Evolutionary conservation across 495 filamentous ascomycete genomes (phyloP).

Genomic region (Tuber melanosporum): DNA sequence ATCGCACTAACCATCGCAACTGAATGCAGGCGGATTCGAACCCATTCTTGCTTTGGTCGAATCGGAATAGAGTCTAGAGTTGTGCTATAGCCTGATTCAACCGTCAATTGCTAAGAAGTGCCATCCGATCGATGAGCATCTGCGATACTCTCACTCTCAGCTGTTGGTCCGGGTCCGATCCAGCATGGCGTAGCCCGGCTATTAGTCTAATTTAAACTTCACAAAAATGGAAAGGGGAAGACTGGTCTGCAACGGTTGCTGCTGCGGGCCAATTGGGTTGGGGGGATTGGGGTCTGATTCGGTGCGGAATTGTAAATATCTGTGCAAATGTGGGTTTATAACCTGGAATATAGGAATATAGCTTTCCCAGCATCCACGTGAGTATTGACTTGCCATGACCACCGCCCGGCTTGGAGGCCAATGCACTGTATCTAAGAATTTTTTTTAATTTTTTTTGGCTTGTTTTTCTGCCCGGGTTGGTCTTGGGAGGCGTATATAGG

Average conservation of each 20-base stretch:
- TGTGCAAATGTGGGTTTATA: not conserved
- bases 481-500: not conserved
- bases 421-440: too few species aligned
- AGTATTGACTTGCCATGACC: not conserved
- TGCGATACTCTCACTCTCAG: not conserved
- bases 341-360: not conserved
- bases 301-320: not conserved
- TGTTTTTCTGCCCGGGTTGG: not conserved
- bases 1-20: not conserved
- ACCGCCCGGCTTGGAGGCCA: not conserved
- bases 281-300: not conserved
- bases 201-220: not conserved
- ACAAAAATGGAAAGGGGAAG: not conserved
- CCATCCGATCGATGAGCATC: conserved; percentile 1
- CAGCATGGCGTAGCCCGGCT: not conserved
- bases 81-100: not conserved
- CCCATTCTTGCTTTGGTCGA: not conserved
- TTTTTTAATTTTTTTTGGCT: too few species aligned
- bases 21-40: not conserved
- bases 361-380: not conserved
- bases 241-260: not conserved
- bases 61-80: not conserved
- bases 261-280: not conserved
- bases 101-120: not conserved
- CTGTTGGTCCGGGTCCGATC: not conserved